Evolutionary conservation across 768 basidiomycete species (phyloP).

Genomic region (Fibroporia radiculosa): DNA sequence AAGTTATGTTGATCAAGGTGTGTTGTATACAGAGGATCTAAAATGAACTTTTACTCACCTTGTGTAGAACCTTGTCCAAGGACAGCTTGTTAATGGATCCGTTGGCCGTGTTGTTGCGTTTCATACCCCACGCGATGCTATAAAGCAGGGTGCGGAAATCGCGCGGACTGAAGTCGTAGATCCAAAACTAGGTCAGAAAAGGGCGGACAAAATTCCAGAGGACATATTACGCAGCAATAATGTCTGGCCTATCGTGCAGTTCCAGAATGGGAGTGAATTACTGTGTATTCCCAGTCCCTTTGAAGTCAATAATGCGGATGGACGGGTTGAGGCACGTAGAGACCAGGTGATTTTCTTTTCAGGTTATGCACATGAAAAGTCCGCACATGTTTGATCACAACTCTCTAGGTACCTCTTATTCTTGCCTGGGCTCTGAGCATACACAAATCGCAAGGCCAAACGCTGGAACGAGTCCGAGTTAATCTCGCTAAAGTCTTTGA

Average conservation of each 20-base stretch:
- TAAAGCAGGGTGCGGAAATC: slow-evolving; percentile 28
- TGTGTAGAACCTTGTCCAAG: slow-evolving; percentile 61
- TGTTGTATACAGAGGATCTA: background rate
- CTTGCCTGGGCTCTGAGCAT: slow-evolving; percentile 86
- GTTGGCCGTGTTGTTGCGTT: slow-evolving; percentile 34
- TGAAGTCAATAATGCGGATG: slow-evolving; percentile 53
- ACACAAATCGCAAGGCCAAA: slow-evolving; percentile 90
- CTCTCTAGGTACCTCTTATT: slow-evolving; percentile 44
- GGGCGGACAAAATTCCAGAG: background rate
- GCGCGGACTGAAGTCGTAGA: background rate
- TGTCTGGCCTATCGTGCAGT: slow-evolving; percentile 54
- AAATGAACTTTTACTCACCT: background rate
- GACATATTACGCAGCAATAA: background rate
- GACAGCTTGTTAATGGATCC: slow-evolving; percentile 63
- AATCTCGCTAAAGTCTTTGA: slow-evolving; percentile 74
- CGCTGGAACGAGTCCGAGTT: slow-evolving; percentile 75
- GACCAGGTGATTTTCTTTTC: slow-evolving; percentile 36
- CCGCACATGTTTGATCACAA: background rate
- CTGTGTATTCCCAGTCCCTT: slow-evolving; percentile 53
- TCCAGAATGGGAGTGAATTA: slow-evolving; percentile 38
- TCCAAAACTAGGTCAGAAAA: slow-evolving; percentile 10
- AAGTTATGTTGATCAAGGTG: slow-evolving; percentile 81
- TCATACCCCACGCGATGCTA: slow-evolving; percentile 29
- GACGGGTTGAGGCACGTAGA: slow-evolving; percentile 50
- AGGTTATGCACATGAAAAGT: background rate